Conservation (phyloP, 1,139 yeast species). For the Candida smagusa region DNA sequence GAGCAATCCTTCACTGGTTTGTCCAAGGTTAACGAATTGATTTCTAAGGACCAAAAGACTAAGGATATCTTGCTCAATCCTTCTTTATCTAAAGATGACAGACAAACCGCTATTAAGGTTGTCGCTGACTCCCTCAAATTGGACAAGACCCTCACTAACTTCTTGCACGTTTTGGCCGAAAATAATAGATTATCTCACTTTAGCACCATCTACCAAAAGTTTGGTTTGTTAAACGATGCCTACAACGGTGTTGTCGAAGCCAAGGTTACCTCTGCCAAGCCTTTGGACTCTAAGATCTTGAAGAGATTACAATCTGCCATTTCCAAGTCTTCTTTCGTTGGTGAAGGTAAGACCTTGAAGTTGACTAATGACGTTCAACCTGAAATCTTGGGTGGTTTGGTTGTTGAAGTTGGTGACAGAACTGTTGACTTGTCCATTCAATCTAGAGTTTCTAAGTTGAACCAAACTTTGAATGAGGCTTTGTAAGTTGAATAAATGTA, state of each 20-base stretch:
- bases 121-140: slow-evolving; percentile 55
- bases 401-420: slow-evolving; percentile 95
- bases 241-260: slow-evolving; percentile 92
- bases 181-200: slow-evolving; percentile 87
- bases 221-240: slow-evolving; percentile 78
- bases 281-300: slow-evolving; percentile 79
- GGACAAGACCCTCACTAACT: slow-evolving; percentile 76
- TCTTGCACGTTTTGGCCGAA: slow-evolving; percentile 83
- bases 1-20: slow-evolving; percentile 72
- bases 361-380: slow-evolving; percentile 81
- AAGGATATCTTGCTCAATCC: slow-evolving; percentile 71
- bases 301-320: slow-evolving; percentile 79
- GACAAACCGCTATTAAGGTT: slow-evolving; percentile 66
- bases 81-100: slow-evolving; percentile 72
- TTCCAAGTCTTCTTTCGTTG: slow-evolving; percentile 75
- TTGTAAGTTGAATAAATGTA: slow-evolving; percentile 39
- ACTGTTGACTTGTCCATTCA: slow-evolving; percentile 92
- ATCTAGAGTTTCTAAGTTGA: slow-evolving; percentile 80
- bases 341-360: slow-evolving; percentile 81
- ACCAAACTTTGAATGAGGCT: slow-evolving; percentile 83
- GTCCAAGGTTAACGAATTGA: slow-evolving; percentile 50
- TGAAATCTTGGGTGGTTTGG: slow-evolving; percentile 91
- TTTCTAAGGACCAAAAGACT: slow-evolving; percentile 65
- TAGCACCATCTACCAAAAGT: slow-evolving; percentile 64
- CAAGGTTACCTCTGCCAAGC: slow-evolving; percentile 82